Conservation (phyloP, 2,329 filamentous ascomycete species). For the Trichoderma atroviride region DNA sequence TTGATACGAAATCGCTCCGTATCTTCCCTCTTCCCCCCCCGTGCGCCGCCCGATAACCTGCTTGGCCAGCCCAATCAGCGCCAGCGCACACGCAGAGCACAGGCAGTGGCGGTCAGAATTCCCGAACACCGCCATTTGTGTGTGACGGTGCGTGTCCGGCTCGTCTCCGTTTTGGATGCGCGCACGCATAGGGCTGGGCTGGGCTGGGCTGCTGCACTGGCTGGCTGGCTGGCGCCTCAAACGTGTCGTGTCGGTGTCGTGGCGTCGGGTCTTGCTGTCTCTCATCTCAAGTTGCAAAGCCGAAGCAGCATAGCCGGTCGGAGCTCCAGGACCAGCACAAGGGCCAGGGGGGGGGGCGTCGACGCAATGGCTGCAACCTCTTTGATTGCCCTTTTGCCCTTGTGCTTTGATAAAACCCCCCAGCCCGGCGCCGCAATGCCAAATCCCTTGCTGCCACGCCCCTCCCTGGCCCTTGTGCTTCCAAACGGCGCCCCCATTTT, state of each 20-base stretch:
- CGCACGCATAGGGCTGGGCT: not conserved
- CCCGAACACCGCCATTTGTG: conserved; percentile 27
- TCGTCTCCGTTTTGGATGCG: not conserved
- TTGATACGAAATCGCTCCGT: conserved; percentile 1
- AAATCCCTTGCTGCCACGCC: conserved; percentile 20
- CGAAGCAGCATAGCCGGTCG: not conserved
- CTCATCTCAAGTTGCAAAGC: not conserved
- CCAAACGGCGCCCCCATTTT: conserved; percentile 1
- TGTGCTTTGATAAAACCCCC: conserved; percentile 12
- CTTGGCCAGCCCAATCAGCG: conserved; percentile 20
- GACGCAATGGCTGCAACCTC: conserved; percentile 20
- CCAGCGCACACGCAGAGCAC: not conserved
- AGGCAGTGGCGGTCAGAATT: conserved; percentile 23
- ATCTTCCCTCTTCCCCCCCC: not conserved
- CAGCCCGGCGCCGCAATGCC: conserved; percentile 21
- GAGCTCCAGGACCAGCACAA: not conserved
- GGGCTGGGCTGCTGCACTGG: not conserved
- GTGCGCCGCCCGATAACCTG: not conserved
- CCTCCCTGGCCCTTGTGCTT: not conserved
- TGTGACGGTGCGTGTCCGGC: not conserved
- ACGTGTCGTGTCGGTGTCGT: conserved; percentile 9
- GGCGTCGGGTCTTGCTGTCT: not conserved
- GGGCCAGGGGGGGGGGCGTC: not conserved
- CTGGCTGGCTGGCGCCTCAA: not conserved
- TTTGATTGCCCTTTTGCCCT: conserved; percentile 20